Percentiles rank a stretch among this genome's conserved stretches.
Conservation (phyloP, 495 filamentous ascomycete species). For the Aspergillus cristatus region DNA sequence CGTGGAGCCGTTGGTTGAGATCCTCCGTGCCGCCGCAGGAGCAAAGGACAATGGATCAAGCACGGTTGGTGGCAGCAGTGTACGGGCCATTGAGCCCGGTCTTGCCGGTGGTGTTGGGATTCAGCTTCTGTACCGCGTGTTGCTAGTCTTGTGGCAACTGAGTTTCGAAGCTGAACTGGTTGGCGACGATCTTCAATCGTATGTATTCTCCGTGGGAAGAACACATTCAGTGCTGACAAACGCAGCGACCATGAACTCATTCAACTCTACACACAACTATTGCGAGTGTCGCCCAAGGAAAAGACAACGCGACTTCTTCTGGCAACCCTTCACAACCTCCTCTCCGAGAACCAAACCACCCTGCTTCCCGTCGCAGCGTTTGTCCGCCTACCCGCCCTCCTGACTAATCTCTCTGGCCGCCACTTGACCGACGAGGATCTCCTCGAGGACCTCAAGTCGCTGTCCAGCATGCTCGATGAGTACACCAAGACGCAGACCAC, state of each 20-base stretch:
- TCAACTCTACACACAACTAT: constrained; percentile 78
- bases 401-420: constrained; percentile 70
- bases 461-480: constrained; percentile 75
- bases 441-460: constrained; percentile 67
- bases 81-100: constrained; percentile 51
- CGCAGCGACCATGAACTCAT: constrained; percentile 83
- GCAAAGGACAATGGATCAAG: constrained; percentile 58
- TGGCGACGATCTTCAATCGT: constrained; percentile 82
- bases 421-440: constrained; percentile 86
- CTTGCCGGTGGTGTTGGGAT: constrained; percentile 77
- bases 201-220: constrained; percentile 15
- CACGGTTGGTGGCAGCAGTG: constrained; percentile 52
- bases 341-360: constrained; percentile 59
- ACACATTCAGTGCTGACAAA: constrained; percentile 8
- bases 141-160: constrained; percentile 90
- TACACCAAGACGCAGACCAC: constrained; percentile 96
- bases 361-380: constrained; percentile 76
- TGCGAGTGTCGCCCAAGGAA: constrained; percentile 90
- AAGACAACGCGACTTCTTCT: constrained; percentile 91
- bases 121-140: constrained; percentile 88
- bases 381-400: constrained; percentile 69
- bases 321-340: constrained; percentile 80
- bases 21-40: constrained; percentile 71
- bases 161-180: constrained; percentile 81
- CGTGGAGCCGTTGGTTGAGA: constrained; percentile 69